Percentiles rank a stretch among this genome's conserved stretches.
Conservation (phyloP, 163 green algal species). For the Scenedesmus sp. region DNA sequence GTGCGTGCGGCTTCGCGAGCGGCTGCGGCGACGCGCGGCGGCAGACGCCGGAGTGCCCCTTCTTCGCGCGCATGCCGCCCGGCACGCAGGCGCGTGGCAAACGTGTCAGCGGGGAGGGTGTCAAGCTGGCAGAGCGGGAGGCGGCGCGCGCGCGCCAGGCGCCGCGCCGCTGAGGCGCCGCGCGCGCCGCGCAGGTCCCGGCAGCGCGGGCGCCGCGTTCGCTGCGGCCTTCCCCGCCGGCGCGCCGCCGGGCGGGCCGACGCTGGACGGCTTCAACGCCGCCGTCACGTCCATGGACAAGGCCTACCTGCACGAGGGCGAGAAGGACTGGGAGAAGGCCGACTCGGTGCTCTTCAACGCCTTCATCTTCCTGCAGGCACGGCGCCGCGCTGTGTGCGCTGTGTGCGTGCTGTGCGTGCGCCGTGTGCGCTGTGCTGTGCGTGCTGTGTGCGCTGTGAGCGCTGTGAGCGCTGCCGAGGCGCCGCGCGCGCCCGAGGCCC, state of each 20-base stretch:
- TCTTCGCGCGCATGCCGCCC: background rate
- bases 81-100: slow-evolving; percentile 12
- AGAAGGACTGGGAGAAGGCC: slow-evolving; percentile 57
- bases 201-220: slow-evolving; percentile 3
- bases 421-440: background rate
- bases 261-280: background rate
- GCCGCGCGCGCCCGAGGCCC: too few species aligned
- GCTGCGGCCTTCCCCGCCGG: background rate
- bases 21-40: background rate
- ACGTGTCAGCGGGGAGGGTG: too few species aligned
- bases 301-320: slow-evolving; percentile 14
- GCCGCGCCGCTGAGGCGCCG: too few species aligned
- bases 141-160: too few species aligned
- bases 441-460: too few species aligned
- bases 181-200: too few species aligned
- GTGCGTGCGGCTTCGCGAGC: slow-evolving; percentile 7
- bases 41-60: slow-evolving; percentile 18
- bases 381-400: background rate
- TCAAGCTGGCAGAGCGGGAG: too few species aligned
- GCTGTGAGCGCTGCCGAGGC: too few species aligned
- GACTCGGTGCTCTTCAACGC: slow-evolving; percentile 97
- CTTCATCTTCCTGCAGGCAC: slow-evolving; percentile 96
- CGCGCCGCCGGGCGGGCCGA: background rate
- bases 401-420: background rate
- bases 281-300: slow-evolving; percentile 9